Conservation (phyloP, 73 alveolate genomes). For the Breviolum minutum region DNA sequence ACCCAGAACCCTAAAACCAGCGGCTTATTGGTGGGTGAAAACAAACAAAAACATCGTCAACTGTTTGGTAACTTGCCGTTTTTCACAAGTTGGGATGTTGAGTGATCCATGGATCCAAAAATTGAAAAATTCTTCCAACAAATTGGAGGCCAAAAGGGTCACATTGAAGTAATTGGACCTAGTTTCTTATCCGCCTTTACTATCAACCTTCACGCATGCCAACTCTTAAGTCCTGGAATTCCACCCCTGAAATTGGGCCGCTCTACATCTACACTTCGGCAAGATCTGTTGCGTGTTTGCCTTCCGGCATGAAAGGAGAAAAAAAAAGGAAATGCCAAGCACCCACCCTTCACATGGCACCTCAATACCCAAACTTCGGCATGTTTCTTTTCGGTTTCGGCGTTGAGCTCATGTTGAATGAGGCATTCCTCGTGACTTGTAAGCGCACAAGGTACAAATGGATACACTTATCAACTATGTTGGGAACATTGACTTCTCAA, state of each 20-base stretch:
- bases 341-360: neutral
- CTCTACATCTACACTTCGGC: neutral
- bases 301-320: neutral
- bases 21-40: neutral
- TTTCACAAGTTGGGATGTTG: neutral
- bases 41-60: neutral
- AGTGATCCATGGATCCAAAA: no score
- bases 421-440: slow-evolving; percentile 49
- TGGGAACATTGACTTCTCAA: neutral
- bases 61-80: neutral
- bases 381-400: slow-evolving; percentile 46
- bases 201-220: no score
- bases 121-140: no score
- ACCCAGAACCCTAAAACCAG: neutral
- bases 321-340: neutral
- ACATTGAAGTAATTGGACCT: no score
- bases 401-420: slow-evolving; percentile 45
- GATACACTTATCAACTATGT: neutral
- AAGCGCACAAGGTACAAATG: no score
- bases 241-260: no score
- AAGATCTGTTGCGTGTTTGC: neutral
- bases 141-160: no score
- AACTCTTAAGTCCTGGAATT: no score
- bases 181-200: no score
- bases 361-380: slow-evolving; percentile 64